Percentiles rank a stretch among this genome's conserved stretches.
These are phyloP conservation scores for Monilinia fructicola DNA, from an alignment of 2,329 filamentous ascomycete genomes.

Conservation along the genomic window DNA sequence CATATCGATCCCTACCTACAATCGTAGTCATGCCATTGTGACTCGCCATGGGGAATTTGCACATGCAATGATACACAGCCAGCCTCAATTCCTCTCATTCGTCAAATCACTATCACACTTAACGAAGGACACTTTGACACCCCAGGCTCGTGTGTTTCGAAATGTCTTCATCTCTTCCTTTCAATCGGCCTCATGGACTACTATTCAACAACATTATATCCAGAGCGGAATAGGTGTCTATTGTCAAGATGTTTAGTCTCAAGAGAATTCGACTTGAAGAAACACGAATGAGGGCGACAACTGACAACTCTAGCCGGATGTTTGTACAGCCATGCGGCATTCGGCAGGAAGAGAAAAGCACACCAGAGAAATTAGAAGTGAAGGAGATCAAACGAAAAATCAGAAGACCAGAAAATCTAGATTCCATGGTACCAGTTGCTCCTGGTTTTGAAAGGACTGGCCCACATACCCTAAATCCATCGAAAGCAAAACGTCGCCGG, in stretches of 20 bases:
- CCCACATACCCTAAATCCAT: background rate
- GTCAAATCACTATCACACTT: background rate
- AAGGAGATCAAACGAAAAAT: background rate
- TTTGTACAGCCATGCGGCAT: background rate
- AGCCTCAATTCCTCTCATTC: background rate
- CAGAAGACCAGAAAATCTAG: background rate
- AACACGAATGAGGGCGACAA: background rate
- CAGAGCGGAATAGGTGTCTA: background rate
- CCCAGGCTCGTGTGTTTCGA: background rate
- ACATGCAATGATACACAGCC: constrained; percentile 6
- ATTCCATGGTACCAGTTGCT: background rate
- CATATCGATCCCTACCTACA: background rate
- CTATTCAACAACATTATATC: background rate
- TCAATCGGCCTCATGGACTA: background rate
- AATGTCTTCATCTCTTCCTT: background rate
- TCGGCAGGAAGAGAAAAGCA: background rate
- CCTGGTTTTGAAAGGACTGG: background rate
- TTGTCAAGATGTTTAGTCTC: background rate
- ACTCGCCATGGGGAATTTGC: background rate
- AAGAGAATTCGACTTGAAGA: background rate
- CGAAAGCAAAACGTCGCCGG: background rate
- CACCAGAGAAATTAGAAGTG: background rate
- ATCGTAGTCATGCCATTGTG: background rate
- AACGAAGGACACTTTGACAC: background rate
- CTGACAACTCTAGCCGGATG: background rate